Conservation (phyloP, 345 rosid species). For the Fremontodendron californicum region DNA sequence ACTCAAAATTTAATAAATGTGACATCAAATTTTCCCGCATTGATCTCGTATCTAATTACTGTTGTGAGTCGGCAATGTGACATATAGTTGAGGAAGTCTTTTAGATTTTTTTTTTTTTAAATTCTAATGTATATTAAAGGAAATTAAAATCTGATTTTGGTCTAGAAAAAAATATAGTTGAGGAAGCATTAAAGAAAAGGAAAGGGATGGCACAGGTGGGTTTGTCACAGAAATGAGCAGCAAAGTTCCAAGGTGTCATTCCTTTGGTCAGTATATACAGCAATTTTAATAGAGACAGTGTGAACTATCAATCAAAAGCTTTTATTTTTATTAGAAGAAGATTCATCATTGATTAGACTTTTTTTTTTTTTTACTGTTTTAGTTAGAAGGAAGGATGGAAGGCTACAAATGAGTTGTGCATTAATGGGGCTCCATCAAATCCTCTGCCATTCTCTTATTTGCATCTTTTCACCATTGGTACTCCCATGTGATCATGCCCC, state of each 20-base stretch:
- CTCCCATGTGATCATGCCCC: neutral
- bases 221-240: conserved; percentile 33
- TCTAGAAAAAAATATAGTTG: neutral
- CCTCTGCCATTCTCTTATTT: conserved; percentile 61
- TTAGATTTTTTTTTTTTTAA: no score
- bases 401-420: conserved; percentile 36
- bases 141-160: neutral
- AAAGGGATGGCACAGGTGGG: conserved; percentile 18
- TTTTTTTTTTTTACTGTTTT: no score
- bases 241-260: conserved; percentile 35
- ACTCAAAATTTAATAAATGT: no score
- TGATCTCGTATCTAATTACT: no score
- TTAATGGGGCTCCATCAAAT: conserved; percentile 65
- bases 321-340: neutral
- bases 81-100: no score
- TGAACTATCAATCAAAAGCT: neutral
- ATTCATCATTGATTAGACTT: conserved; percentile 1
- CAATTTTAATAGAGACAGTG: neutral
- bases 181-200: conserved; percentile 12
- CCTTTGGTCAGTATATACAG: conserved; percentile 18
- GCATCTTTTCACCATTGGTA: conserved; percentile 14
- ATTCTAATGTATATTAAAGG: no score
- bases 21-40: no score
- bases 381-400: neutral
- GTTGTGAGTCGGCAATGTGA: no score